Base-by-base conservation (phyloP, 23 red algal genomes). In the Cyanidioschyzon merolae region DNA sequence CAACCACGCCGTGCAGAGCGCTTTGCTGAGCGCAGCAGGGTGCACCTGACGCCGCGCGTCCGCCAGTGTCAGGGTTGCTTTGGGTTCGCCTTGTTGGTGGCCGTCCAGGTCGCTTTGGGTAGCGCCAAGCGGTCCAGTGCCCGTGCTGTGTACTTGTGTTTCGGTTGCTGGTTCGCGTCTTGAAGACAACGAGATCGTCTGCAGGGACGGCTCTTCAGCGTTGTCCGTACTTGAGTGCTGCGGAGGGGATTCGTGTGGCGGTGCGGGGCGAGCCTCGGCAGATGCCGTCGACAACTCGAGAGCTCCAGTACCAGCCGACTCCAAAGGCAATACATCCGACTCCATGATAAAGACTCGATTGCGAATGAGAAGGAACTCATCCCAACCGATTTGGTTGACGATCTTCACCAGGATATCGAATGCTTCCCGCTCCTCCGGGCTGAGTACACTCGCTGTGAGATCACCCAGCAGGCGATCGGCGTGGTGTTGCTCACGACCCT, bases 321-420 rank as follows among this genome's bases (percentile, higher is more conserved):
- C 40, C 0, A 17, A 37, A 40, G 27, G 40, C 27, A 31, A 32
- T 3, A 78, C 76, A 75, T 96, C 92, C 32, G 81, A 81, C 79
- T 91, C 85, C 92, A 96, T 96, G 2, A 96, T 86, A 63, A 96
- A 96, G 24, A 85, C 88, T 34, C 88, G 63, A 38, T 78, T 80
- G 50, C 92, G 84, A 1, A 90, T 87, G 21, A 68, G 77, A 1
- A 96, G 59, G 79, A 96, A 76, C 3, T 86, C 77, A 58, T 96
- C 92, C 92, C 92, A 96, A 58, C 87, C 85, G 34, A 90, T 63
- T 37, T 77, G 84, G 45, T 88, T 89, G 2, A 90, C 74, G 38
- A 89, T 87, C 63, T 83, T 86, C 7, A 96, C 92, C 38, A 96
- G 84, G 32, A 96, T 88, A 15, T 82, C 57, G 36, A 83, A 96